Percentiles rank a stretch among this genome's conserved stretches.
These are phyloP conservation scores for Leucocoprinus birnbaumii DNA, from an alignment of 768 basidiomycete genomes.

Conservation along the genomic window DNA sequence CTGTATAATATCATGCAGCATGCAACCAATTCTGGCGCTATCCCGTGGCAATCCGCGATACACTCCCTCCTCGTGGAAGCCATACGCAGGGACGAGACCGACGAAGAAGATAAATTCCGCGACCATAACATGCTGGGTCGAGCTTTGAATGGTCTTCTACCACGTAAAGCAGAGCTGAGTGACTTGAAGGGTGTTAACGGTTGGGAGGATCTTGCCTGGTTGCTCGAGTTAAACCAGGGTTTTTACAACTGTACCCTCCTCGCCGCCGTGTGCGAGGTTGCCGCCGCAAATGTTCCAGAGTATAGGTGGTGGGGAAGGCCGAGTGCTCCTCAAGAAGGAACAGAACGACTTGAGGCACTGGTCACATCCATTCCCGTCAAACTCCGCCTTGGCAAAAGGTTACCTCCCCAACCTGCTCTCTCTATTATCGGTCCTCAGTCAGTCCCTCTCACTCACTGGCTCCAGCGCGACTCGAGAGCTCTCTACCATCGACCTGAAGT, in stretches of 20 bases:
- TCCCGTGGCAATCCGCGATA: constrained; percentile 19
- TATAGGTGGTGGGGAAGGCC: constrained; percentile 14
- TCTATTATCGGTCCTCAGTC: constrained; percentile 11
- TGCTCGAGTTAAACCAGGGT: constrained; percentile 23
- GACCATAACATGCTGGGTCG: constrained; percentile 20
- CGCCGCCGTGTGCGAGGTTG: constrained; percentile 20
- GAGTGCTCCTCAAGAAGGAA: constrained; percentile 7
- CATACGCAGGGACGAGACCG: constrained; percentile 19
- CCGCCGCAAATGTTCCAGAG: neutral
- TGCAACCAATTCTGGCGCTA: constrained; percentile 15
- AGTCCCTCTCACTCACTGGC: constrained; percentile 12
- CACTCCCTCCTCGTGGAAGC: constrained; percentile 22
- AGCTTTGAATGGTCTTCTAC: constrained; percentile 22
- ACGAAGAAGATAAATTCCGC: neutral
- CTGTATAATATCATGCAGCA: constrained; percentile 21
- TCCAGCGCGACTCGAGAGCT: constrained; percentile 1
- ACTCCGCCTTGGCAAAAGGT: neutral
- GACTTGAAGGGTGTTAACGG: constrained; percentile 16
- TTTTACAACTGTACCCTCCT: constrained; percentile 23
- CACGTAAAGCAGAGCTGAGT: constrained; percentile 15
- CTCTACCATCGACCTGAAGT: neutral
- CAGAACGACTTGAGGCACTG: constrained; percentile 8
- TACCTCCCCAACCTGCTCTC: constrained; percentile 6
- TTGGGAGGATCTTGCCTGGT: constrained; percentile 24
- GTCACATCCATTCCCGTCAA: constrained; percentile 9